Percentiles rank a stretch among this genome's conserved stretches.
Evolutionary conservation across 225 moss, liverwort and hornwort genomes (phyloP).

Genomic region (Ulota crispa): DNA sequence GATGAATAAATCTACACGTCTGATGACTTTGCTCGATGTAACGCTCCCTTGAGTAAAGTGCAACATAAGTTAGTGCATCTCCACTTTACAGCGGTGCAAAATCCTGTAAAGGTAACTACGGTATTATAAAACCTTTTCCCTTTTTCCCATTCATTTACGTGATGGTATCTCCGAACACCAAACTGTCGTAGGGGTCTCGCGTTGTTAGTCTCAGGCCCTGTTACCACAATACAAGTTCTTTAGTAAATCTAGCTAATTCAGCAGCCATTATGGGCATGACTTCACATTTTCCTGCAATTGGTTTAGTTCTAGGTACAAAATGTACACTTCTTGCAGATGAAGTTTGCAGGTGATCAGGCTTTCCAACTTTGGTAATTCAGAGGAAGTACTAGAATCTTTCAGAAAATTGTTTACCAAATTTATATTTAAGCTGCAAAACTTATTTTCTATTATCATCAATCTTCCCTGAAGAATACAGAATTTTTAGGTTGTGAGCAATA

Average conservation of each 20-base stretch:
- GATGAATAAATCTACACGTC: slow-evolving; percentile 6
- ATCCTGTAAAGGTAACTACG: slow-evolving; percentile 82
- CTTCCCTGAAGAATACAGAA: too few relatives aligned
- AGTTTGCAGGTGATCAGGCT: not conserved
- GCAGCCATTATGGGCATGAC: not conserved
- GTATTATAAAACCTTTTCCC: slow-evolving; percentile 41
- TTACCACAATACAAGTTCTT: not conserved
- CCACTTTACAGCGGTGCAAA: slow-evolving; percentile 79
- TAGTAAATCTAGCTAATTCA: not conserved
- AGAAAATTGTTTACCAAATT: not conserved
- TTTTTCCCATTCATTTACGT: slow-evolving; percentile 75
- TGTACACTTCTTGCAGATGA: not conserved
- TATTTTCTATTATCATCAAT: not conserved
- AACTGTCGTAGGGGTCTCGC: slow-evolving; percentile 72
- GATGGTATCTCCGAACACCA: slow-evolving; percentile 78
- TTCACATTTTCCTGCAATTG: not conserved
- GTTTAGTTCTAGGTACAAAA: not conserved
- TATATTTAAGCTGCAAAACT: not conserved
- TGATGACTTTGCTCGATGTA: not conserved
- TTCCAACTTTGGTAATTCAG: not conserved
- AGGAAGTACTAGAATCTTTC: not conserved
- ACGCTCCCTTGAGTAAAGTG: not conserved
- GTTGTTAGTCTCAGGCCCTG: slow-evolving; percentile 72
- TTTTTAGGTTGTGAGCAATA: too few relatives aligned
- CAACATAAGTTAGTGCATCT: not conserved